These are phyloP conservation scores for Phylloporus arenicola DNA, from an alignment of 768 basidiomycete genomes.

Conservation along the genomic window DNA sequence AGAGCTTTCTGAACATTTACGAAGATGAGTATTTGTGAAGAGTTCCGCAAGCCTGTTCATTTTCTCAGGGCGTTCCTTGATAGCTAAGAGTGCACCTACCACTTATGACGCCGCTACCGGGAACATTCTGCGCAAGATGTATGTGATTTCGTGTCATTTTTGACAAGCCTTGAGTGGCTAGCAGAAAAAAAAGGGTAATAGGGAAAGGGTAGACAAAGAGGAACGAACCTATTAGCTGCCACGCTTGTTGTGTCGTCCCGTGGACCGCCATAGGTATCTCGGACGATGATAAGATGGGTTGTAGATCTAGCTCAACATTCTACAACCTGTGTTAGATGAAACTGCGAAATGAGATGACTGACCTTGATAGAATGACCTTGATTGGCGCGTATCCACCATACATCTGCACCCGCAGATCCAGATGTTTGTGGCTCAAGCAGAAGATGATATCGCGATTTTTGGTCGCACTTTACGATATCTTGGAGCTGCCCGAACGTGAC, in stretches of 20 bases:
- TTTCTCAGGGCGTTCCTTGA: background rate
- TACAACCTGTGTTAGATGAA: constrained; percentile 23
- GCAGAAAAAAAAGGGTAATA: background rate
- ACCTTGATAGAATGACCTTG: constrained; percentile 88
- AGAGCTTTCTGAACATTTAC: constrained; percentile 70
- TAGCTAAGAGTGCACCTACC: constrained; percentile 43
- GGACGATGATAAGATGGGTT: constrained; percentile 34
- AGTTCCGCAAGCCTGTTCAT: constrained; percentile 68
- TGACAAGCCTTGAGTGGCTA: constrained; percentile 70
- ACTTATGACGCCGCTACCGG: constrained; percentile 63
- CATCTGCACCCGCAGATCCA: constrained; percentile 27
- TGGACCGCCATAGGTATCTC: constrained; percentile 83
- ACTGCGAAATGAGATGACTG: constrained; percentile 7
- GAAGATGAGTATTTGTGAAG: constrained; percentile 76
- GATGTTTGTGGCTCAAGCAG: constrained; percentile 43
- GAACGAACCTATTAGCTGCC: constrained; percentile 61
- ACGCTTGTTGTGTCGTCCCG: constrained; percentile 67
- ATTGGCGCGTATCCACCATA: constrained; percentile 86
- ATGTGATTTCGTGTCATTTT: constrained; percentile 91
- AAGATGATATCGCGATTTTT: constrained; percentile 62
- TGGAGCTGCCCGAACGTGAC: constrained; percentile 52
- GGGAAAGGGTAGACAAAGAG: background rate
- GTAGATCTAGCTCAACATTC: constrained; percentile 66
- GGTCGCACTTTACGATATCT: constrained; percentile 60
- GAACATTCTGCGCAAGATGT: constrained; percentile 80